Evolutionary conservation across 2,329 filamentous ascomycete species (phyloP).

Genomic region (Aspergillus tanneri): DNA sequence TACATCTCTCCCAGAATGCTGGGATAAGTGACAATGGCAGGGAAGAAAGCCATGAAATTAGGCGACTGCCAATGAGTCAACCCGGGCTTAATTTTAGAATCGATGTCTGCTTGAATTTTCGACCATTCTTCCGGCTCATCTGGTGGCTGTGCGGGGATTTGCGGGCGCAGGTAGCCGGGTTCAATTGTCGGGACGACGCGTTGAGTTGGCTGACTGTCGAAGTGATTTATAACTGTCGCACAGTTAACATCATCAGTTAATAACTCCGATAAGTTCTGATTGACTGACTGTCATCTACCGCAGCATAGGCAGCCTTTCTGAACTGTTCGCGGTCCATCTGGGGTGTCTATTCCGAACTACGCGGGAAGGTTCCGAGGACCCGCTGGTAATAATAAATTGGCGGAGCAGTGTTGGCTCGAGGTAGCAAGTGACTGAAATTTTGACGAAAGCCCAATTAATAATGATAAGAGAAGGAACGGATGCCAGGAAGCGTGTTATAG

Average conservation of each 20-base stretch:
- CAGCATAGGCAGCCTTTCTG: conserved; percentile 69
- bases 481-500: too few relatives aligned
- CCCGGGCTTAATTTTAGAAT: conserved; percentile 82
- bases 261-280: background rate
- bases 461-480: too few relatives aligned
- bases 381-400: background rate
- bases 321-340: conserved; percentile 81
- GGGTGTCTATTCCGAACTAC: background rate
- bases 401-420: background rate
- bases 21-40: conserved; percentile 77
- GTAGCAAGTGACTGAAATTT: too few relatives aligned
- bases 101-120: conserved; percentile 78
- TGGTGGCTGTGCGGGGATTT: conserved; percentile 70
- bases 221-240: conserved; percentile 73
- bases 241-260: background rate
- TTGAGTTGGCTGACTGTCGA: conserved; percentile 68
- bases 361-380: background rate
- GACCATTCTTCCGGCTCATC: conserved; percentile 69
- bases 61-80: conserved; percentile 94
- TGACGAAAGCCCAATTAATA: too few relatives aligned
- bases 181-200: conserved; percentile 74
- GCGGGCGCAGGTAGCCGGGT: conserved; percentile 79
- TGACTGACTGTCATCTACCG: conserved; percentile 76
- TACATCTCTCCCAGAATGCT: conserved; percentile 90
- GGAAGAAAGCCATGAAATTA: conserved; percentile 95